Percentiles rank a stretch among this genome's conserved stretches.
Evolutionary conservation across 768 basidiomycete genomes (phyloP).

Genomic region (Tulasnella sp.): DNA sequence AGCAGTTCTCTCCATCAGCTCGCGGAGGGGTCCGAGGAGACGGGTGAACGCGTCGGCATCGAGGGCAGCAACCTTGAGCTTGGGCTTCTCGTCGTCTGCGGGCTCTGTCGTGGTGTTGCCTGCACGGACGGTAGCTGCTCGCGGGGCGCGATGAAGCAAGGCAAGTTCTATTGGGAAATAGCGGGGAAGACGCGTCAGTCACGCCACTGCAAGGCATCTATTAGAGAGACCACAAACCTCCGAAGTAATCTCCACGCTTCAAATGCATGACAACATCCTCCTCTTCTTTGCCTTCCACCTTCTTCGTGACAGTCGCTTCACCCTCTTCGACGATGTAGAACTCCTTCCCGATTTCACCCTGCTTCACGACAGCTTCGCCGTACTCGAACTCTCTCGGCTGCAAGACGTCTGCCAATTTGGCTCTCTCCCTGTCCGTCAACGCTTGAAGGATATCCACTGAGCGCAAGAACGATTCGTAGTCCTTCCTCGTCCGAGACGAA

Average conservation of each 20-base stretch:
- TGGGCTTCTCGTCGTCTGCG: conserved; percentile 48
- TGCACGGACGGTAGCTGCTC: conserved; percentile 95
- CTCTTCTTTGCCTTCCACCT: conserved; percentile 55
- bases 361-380: conserved; percentile 81
- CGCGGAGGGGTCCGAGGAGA: conserved; percentile 84
- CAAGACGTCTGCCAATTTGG: conserved; percentile 96
- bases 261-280: conserved; percentile 72
- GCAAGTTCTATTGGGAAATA: conserved; percentile 65
- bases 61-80: conserved; percentile 88
- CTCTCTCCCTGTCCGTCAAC: conserved; percentile 80
- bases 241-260: conserved; percentile 95
- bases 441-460: conserved; percentile 84
- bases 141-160: conserved; percentile 78
- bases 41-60: conserved; percentile 93
- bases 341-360: conserved; percentile 94
- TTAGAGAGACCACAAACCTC: conserved; percentile 57
- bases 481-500: conserved; percentile 82
- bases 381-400: conserved; percentile 76
- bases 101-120: conserved; percentile 43
- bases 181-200: background rate
- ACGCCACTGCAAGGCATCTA: background rate
- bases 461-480: conserved; percentile 96
- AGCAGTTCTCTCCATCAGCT: conserved; percentile 87
- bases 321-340: conserved; percentile 98
- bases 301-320: conserved; percentile 81